phyloP scores from a whole-genome alignment of 176 grass and related monocot genomes.

The barley (Hordeum vulgare) region DNA sequence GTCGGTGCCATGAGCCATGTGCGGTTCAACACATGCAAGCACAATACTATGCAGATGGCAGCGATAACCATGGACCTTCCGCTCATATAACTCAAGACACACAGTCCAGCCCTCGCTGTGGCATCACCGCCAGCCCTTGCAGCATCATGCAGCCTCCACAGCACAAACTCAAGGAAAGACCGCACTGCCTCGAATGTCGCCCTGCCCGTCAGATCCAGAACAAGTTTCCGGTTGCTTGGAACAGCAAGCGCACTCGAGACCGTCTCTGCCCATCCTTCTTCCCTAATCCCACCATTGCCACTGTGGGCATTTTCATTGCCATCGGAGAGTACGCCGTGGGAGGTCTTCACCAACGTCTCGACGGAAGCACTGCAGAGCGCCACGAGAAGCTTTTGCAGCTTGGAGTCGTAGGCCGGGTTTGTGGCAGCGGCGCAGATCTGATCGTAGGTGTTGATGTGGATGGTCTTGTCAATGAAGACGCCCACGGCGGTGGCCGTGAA shows the following conservation, averaged over 20 bases:
- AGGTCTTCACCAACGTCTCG: constrained; percentile 69
- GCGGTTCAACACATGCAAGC: constrained; percentile 57
- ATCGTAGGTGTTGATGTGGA: constrained; percentile 91
- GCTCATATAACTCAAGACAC: constrained; percentile 41
- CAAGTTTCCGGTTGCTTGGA: constrained; percentile 55
- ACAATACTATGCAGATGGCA: constrained; percentile 62
- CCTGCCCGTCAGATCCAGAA: constrained; percentile 64
- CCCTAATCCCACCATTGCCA: constrained; percentile 4
- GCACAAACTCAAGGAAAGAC: constrained; percentile 80
- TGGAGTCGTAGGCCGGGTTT: constrained; percentile 58
- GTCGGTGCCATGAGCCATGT: constrained; percentile 25
- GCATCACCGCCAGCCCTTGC: constrained; percentile 41
- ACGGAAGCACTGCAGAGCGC: constrained; percentile 60
- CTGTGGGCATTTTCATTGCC: not conserved
- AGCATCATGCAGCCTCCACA: constrained; percentile 51
- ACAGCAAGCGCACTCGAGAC: constrained; percentile 45
- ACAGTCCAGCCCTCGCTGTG: constrained; percentile 24
- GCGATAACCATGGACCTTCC: constrained; percentile 53
- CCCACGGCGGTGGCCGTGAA: constrained; percentile 73
- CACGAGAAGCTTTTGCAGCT: constrained; percentile 53
- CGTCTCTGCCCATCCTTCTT: constrained; percentile 36
- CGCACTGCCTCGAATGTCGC: constrained; percentile 70
- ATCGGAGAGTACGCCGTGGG: constrained; percentile 39
- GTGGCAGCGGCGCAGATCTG: constrained; percentile 82
- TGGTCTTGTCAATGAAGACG: constrained; percentile 87